A percentile compares a stretch with the other conserved stretches of the same genome.
Evolutionary conservation across 257 asterid genomes (phyloP).

Genomic region (Plantago ovata): DNA sequence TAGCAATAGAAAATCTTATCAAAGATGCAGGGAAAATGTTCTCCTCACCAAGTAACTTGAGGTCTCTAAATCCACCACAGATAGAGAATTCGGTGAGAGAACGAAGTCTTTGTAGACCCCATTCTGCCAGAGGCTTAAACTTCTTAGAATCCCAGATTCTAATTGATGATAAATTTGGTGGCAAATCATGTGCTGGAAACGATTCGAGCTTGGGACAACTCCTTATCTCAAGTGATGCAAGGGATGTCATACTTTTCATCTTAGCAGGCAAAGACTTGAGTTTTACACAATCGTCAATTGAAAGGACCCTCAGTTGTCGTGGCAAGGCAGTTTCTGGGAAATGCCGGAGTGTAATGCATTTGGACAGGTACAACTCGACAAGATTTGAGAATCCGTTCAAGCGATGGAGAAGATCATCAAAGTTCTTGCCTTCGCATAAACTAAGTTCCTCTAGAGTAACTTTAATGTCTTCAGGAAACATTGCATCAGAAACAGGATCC

Average conservation of each 20-base stretch:
- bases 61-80: conserved; percentile 62
- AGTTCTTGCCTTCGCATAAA: conserved; percentile 43
- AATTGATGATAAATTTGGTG: conserved; percentile 45
- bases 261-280: conserved; percentile 50
- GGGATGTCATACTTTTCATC: conserved; percentile 36
- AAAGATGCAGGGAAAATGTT: conserved; percentile 47
- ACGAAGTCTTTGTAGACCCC: conserved; percentile 58
- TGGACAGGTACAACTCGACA: conserved; percentile 43
- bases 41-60: conserved; percentile 38
- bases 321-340: conserved; percentile 61
- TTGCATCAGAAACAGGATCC: conserved; percentile 37
- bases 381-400: conserved; percentile 40
- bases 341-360: conserved; percentile 35
- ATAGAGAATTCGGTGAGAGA: conserved; percentile 58
- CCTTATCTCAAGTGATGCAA: conserved; percentile 51
- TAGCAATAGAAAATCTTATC: conserved; percentile 45
- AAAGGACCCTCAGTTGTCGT: conserved; percentile 48
- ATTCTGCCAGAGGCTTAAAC: conserved; percentile 46
- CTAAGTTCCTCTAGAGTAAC: conserved; percentile 56
- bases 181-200: conserved; percentile 49
- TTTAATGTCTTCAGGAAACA: conserved; percentile 26
- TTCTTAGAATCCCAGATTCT: conserved; percentile 63
- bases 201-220: conserved; percentile 59
- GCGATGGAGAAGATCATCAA: conserved; percentile 35
- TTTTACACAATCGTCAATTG: conserved; percentile 46